phyloP scores from a whole-genome alignment of 1,139 yeast genomes.

The Meyerozyma guilliermondii region DNA sequence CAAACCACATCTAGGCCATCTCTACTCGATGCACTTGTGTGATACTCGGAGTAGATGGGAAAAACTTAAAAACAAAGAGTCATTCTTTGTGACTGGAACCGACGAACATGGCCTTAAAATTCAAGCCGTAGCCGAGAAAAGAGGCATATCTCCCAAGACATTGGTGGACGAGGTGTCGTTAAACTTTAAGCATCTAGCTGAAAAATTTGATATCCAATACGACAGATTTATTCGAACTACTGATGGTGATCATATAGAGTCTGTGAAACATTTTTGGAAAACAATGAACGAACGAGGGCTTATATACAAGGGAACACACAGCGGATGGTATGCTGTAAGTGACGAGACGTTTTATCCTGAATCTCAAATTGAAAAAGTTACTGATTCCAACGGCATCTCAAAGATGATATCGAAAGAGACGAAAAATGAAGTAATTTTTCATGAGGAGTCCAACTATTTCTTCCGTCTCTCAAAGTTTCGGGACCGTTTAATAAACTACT shows the following conservation, averaged over 20 bases:
- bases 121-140: constrained; percentile 61
- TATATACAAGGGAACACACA: constrained; percentile 77
- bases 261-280: constrained; percentile 71
- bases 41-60: constrained; percentile 80
- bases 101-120: constrained; percentile 97
- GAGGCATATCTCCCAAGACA: constrained; percentile 47
- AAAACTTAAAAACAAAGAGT: constrained; percentile 23
- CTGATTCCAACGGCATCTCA: constrained; percentile 29
- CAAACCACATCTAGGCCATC: constrained; percentile 89
- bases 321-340: constrained; percentile 93
- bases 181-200: constrained; percentile 62
- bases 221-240: constrained; percentile 90
- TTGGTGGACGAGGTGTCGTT: constrained; percentile 70
- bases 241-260: constrained; percentile 64
- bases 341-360: constrained; percentile 95
- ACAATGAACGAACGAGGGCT: constrained; percentile 52
- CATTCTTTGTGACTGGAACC: constrained; percentile 82
- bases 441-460: constrained; percentile 81
- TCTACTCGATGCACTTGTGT: constrained; percentile 80
- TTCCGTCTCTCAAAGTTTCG: constrained; percentile 66
- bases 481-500: constrained; percentile 42
- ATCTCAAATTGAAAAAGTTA: constrained; percentile 53
- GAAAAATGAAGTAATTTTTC: constrained; percentile 67
- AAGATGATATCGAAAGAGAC: constrained; percentile 65
- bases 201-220: constrained; percentile 48